A percentile compares a stretch with the other conserved stretches of the same genome.
Evolutionary conservation across 345 rosid genomes (phyloP).

Genomic region (Litchi chinensis): DNA sequence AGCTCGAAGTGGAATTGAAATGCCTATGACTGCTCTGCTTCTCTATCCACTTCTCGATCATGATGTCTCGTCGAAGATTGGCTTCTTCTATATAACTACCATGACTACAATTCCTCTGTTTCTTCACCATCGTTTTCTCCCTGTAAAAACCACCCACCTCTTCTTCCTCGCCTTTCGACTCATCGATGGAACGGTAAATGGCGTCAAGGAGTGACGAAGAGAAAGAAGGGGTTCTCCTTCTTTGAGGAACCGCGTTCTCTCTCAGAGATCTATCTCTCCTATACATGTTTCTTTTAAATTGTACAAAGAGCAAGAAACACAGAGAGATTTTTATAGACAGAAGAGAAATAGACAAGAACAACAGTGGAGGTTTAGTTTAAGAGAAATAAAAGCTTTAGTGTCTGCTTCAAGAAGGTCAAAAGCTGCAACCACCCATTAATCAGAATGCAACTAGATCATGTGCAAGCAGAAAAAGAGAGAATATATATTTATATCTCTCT

Average conservation of each 20-base stretch:
- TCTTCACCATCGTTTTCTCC: conserved; percentile 30
- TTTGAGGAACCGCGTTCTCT: conserved; percentile 43
- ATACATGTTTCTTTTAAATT: conserved; percentile 30
- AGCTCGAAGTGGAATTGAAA: conserved; percentile 44
- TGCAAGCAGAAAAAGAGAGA: conserved; percentile 17
- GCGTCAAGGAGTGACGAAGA: conserved; percentile 82
- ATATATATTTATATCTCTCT: neutral
- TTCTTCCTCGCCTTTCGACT: conserved; percentile 32
- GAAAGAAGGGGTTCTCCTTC: conserved; percentile 79
- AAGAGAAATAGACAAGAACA: conserved; percentile 11
- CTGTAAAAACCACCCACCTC: conserved; percentile 18
- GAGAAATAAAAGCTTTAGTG: conserved; percentile 29
- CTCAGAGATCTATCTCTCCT: conserved; percentile 36
- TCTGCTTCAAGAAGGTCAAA: conserved; percentile 64
- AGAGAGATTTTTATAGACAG: conserved; percentile 14
- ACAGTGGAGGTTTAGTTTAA: conserved; percentile 27
- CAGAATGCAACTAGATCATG: conserved; percentile 37
- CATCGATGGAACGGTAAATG: conserved; percentile 70
- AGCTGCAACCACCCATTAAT: conserved; percentile 49
- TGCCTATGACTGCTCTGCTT: conserved; percentile 33
- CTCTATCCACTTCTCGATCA: conserved; percentile 64
- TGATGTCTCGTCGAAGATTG: conserved; percentile 40
- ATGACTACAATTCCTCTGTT: conserved; percentile 36
- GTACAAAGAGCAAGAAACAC: neutral
- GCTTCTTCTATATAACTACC: conserved; percentile 5